These are phyloP conservation scores for Amniculicola lignicola DNA, from an alignment of 495 filamentous ascomycete genomes.

Conservation along the genomic window DNA sequence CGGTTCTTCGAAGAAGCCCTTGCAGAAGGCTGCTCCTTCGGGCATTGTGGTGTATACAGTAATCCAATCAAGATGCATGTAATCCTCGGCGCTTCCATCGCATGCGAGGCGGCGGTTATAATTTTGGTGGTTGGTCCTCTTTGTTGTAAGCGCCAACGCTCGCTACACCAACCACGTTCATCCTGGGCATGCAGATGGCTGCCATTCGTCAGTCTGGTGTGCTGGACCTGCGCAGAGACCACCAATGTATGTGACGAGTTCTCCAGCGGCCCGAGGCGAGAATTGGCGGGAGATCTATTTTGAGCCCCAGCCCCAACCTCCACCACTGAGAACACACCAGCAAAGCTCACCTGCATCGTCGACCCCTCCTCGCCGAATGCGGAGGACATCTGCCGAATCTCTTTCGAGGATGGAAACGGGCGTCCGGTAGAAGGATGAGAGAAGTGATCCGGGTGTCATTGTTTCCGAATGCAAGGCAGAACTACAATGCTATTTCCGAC, in stretches of 20 bases:
- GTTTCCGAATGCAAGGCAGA: constrained; percentile 20
- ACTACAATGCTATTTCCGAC: constrained; percentile 18
- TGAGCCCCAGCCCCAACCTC: constrained; percentile 1
- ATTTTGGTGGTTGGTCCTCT: constrained; percentile 30
- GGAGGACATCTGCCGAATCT: constrained; percentile 6
- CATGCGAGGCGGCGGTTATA: constrained; percentile 27
- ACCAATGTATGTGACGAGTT: constrained; percentile 35
- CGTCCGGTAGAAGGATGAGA: neutral
- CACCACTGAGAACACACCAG: neutral
- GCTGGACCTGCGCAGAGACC: constrained; percentile 24
- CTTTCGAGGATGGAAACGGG: neutral
- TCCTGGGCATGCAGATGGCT: constrained; percentile 5
- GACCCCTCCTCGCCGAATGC: neutral
- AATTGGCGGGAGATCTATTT: constrained; percentile 30
- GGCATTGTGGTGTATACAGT: constrained; percentile 11
- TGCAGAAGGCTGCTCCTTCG: constrained; percentile 26
- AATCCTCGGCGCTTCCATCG: constrained; percentile 32
- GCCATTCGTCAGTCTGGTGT: constrained; percentile 23
- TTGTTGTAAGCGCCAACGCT: constrained; percentile 31
- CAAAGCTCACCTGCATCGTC: constrained; percentile 5
- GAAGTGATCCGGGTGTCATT: constrained; percentile 15
- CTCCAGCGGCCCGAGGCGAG: constrained; percentile 30
- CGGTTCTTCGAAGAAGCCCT: constrained; percentile 27
- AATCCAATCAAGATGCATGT: constrained; percentile 32
- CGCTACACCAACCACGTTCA: constrained; percentile 27